phyloP scores from a whole-genome alignment of 2,329 filamentous ascomycete species.

The Trichoderma sp. region DNA sequence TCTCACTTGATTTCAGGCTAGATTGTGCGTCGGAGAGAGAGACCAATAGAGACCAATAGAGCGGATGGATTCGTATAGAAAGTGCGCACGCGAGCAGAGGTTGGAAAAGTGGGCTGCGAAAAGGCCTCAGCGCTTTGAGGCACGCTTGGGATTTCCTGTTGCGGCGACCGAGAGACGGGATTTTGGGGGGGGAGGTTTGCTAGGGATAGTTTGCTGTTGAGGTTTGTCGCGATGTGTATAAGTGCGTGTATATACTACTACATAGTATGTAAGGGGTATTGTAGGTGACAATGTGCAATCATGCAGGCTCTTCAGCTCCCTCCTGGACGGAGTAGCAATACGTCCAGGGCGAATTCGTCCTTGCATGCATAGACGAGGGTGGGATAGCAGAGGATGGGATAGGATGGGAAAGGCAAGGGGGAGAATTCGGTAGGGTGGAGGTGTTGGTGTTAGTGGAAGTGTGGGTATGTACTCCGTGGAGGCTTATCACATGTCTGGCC shows the following conservation, averaged over 20 bases:
- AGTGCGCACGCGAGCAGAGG: slow-evolving; percentile 8
- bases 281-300: background rate
- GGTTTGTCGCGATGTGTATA: too few species aligned
- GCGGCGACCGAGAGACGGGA: slow-evolving; percentile 3
- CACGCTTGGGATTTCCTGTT: slow-evolving; percentile 13
- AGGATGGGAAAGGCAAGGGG: background rate
- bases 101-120: background rate
- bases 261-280: too few species aligned
- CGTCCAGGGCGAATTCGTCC: background rate
- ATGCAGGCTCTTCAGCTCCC: background rate
- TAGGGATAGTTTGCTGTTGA: background rate
- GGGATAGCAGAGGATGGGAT: background rate
- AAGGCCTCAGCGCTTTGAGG: background rate
- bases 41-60: background rate
- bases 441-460: background rate
- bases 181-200: background rate
- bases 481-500: slow-evolving; percentile 6
- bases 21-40: background rate
- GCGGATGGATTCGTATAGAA: background rate
- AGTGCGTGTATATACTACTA: too few species aligned
- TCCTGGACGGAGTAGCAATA: too few species aligned
- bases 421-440: background rate
- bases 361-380: background rate
- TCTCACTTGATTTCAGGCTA: background rate
- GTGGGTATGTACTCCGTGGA: background rate